These are phyloP conservation scores for Fusarium burgessii DNA, from an alignment of 2,329 filamentous ascomycete species.

Conservation along the genomic window DNA sequence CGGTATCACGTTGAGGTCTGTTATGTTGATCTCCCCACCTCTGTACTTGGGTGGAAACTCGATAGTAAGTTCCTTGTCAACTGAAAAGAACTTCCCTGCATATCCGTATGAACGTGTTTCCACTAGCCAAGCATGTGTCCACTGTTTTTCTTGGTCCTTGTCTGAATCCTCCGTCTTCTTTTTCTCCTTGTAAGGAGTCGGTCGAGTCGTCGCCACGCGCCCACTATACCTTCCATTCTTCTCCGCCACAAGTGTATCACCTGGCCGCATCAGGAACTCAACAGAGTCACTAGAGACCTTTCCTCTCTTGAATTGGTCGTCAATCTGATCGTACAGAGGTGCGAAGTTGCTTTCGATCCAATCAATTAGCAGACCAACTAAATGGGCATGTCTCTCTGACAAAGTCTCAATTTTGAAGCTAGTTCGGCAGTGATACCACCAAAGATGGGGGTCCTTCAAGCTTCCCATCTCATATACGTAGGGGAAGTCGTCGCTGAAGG, in stretches of 20 bases:
- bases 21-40: not conserved
- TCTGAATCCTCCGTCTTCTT: not conserved
- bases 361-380: not conserved
- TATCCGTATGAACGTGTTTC: not conserved
- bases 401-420: not conserved
- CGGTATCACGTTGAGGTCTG: not conserved
- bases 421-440: conserved; percentile 24
- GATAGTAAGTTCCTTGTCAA: not conserved
- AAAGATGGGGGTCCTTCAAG: not conserved
- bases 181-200: not conserved
- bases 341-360: conserved; percentile 8
- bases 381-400: not conserved
- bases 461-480: not conserved
- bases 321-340: not conserved
- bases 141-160: not conserved
- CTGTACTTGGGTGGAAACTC: not conserved
- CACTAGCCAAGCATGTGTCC: not conserved
- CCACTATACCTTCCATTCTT: not conserved
- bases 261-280: not conserved
- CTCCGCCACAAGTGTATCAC: not conserved
- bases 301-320: not conserved
- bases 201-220: not conserved
- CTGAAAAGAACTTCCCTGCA: not conserved
- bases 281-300: not conserved
- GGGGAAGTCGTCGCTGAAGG: not conserved